Evolutionary conservation across 768 basidiomycete genomes (phyloP), one percentile per base, ranked within the genome.

Genomic region (Leccinellum rugosiceps): DNA sequence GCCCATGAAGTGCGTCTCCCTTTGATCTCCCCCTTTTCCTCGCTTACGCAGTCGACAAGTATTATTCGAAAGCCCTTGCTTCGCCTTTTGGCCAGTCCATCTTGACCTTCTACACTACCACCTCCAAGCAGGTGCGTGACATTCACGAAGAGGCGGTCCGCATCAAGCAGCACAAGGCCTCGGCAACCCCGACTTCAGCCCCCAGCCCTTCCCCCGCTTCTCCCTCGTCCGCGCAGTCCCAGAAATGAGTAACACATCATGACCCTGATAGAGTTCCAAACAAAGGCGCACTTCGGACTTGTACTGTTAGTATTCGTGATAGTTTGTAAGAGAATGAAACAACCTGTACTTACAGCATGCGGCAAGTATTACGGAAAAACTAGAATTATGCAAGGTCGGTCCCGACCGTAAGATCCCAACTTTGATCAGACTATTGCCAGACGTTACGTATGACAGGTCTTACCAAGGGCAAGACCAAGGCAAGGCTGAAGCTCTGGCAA

Each of bases 121-220:
- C 93, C 8, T 80, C 86, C 19, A 98, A 97, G 76, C 91, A 95
- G 72, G 86, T 92, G 26, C 66, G 81, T 19, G 94, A 98, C 68
- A 94, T 98, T 49, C 94, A 97, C 68, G 92, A 94, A 67, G 95
- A 98, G 74, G 95, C 95, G 2, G 77, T 79, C 58, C 84, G 95
- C 30, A 92, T 98, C 65, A 84, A 86, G 26, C 80, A 77, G 55
- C 81, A 89, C 62, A 86, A 88, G 66, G 56, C 70, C 3, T 51
- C 58, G 0, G 25, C 65, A 11, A 47, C 65, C 6, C 30, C 63
- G 8, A 14, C 69, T 2, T 56, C 65, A 19, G 50, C 59, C 3
- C 52, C 65, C 35, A 50, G 63, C 14, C 48, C 59, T 7, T 28
- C 53, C 13, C 8, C 58, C 0, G 57, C 59, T 8, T 21, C 59